Evolutionary conservation across 2,329 filamentous ascomycete genomes (phyloP), one percentile per base, ranked within the genome.

Genomic region (Aspergillus ochraceoroseus): DNA sequence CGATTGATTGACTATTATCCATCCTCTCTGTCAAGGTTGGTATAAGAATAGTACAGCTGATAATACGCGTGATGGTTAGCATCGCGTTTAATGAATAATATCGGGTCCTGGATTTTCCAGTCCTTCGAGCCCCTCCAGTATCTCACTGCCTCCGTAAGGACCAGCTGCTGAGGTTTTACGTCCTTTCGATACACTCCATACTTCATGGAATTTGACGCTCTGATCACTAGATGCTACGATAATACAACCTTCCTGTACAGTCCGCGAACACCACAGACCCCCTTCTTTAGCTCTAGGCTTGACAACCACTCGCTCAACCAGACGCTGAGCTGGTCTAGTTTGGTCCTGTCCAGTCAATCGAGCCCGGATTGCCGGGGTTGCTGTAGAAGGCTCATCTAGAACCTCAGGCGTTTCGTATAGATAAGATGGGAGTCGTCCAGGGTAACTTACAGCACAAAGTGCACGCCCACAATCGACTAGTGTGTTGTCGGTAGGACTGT

Each of bases 181-280:
- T 55, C 76, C 82, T 52, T 69, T 72, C 27, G 74, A 70, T 2
- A 77, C 76, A n/a, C 76, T 75, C 92, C 89, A 96, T 7, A 98
- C 80, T 67, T 96, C 89, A 63, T 96, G 88, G 56, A 96, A 96
- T 59, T 92, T 92, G 63, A 96, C 84, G 53, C 80, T 94, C 59
- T 87, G 83, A 65, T 96, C 89, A 58, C 88, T 95, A 29, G 87
- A 85, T 11, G 89, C 90, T 38, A 98, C 84, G 12, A 95, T 85
- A 51, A 98, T 82, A 59, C 88, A 94, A 0, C 85, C 87, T 54
- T 90, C 85, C 49, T 79, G 75, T 4, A 73, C 69, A 0, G 76
- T 80, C 13, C 79, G 71, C 34, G 68, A 70, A 47, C 72, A 72
- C 64, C 71, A 75, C 32, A 70, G 66, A n/a, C 72, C 72, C 41